phyloP scores from a whole-genome alignment of 2,329 filamentous ascomycete species.

The Alternaria atra region DNA sequence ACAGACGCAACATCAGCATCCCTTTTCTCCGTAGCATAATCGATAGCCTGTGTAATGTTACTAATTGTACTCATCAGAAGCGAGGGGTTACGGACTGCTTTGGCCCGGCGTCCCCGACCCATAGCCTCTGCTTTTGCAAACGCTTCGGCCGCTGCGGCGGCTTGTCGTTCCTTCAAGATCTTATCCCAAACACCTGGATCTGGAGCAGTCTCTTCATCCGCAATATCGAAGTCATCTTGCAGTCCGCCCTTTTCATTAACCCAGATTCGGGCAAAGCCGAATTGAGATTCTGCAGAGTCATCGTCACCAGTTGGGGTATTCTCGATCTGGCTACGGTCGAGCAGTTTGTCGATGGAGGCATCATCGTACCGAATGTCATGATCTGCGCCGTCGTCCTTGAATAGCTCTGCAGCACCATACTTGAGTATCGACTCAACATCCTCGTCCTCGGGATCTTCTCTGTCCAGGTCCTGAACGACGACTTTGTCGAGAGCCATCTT shows the following conservation, averaged over 20 bases:
- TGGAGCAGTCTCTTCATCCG: slow-evolving; percentile 63
- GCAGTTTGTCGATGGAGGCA: slow-evolving; percentile 82
- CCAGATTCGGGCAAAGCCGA: slow-evolving; percentile 92
- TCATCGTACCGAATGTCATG: slow-evolving; percentile 83
- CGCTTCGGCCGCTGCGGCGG: slow-evolving; percentile 76
- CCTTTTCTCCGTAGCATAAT: slow-evolving; percentile 56
- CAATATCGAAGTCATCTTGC: slow-evolving; percentile 68
- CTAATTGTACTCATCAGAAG: neutral
- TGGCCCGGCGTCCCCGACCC: slow-evolving; percentile 82
- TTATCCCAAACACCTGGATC: slow-evolving; percentile 85
- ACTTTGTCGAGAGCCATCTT: slow-evolving; percentile 97
- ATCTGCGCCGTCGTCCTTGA: slow-evolving; percentile 75
- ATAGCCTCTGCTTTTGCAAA: slow-evolving; percentile 75
- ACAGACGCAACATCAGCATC: slow-evolving; percentile 20
- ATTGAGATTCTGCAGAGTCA: slow-evolving; percentile 77
- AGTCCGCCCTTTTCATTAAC: slow-evolving; percentile 78
- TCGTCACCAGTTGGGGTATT: slow-evolving; percentile 72
- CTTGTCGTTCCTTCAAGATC: slow-evolving; percentile 84
- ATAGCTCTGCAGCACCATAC: slow-evolving; percentile 86
- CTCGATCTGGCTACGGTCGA: slow-evolving; percentile 87
- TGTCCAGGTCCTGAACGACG: slow-evolving; percentile 89
- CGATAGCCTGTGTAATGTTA: slow-evolving; percentile 49
- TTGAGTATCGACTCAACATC: slow-evolving; percentile 89
- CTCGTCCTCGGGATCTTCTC: slow-evolving; percentile 77
- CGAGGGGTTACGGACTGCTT: slow-evolving; percentile 58